phyloP scores from a whole-genome alignment of 768 basidiomycete genomes.

The Lactifluus hygrophoroides region DNA sequence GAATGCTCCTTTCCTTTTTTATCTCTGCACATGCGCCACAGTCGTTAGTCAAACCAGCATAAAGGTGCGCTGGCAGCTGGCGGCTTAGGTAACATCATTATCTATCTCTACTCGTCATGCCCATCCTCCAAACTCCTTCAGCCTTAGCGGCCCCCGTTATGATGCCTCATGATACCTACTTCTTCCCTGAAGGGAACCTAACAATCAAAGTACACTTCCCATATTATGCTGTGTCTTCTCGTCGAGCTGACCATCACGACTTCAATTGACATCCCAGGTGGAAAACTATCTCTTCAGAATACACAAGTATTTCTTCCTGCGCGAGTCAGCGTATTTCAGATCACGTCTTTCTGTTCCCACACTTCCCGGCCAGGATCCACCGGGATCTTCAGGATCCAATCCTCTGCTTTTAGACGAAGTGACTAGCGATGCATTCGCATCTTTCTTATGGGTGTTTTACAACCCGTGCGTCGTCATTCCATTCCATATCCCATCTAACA shows the following conservation, averaged over 20 bases:
- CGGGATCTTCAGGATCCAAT: conserved; percentile 27
- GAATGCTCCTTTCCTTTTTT: not conserved
- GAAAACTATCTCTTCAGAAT: conserved; percentile 6
- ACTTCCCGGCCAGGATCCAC: conserved; percentile 21
- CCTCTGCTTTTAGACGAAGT: conserved; percentile 26
- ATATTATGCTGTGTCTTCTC: not conserved
- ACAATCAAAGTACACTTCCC: not conserved
- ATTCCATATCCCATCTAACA: not conserved
- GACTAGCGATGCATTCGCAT: conserved; percentile 24
- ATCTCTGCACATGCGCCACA: not conserved
- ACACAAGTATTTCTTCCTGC: conserved; percentile 7
- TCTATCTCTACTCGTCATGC: not conserved
- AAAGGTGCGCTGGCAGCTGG: not conserved
- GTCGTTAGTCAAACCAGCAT: not conserved
- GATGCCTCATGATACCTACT: conserved; percentile 4
- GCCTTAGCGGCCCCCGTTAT: not conserved
- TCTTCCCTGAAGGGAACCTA: conserved; percentile 1
- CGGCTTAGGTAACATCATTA: not conserved
- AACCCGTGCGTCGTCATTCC: conserved; percentile 25
- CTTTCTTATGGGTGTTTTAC: conserved; percentile 30
- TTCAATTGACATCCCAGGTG: conserved; percentile 24
- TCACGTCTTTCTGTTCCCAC: not conserved
- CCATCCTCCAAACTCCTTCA: not conserved
- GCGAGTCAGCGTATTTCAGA: conserved; percentile 12
- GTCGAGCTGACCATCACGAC: not conserved